Conservation (phyloP, 2,329 filamentous ascomycete genomes). For the Thermoascus crustaceus region DNA sequence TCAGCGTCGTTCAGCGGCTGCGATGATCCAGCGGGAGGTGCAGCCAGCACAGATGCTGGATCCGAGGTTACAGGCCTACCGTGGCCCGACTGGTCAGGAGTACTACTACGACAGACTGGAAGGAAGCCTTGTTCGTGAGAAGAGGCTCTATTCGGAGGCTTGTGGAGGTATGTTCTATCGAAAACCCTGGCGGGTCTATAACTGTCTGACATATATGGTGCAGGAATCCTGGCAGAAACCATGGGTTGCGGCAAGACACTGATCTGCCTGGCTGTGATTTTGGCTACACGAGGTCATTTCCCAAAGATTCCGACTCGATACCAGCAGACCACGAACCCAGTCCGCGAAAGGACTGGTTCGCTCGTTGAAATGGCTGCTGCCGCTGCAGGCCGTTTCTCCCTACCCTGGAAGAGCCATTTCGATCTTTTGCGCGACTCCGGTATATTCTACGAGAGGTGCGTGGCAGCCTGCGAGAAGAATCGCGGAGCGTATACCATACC, state of each 20-base stretch:
- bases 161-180: conserved; percentile 52
- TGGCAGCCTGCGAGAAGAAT: conserved; percentile 50
- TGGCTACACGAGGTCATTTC: conserved; percentile 64
- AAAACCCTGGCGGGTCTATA: background rate
- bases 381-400: conserved; percentile 54
- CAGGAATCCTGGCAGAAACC: conserved; percentile 39
- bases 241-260: conserved; percentile 71
- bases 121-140: conserved; percentile 55
- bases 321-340: conserved; percentile 34
- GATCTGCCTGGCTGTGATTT: conserved; percentile 69
- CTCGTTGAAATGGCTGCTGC: conserved; percentile 70
- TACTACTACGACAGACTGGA: conserved; percentile 67
- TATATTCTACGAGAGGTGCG: conserved; percentile 47
- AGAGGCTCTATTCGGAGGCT: conserved; percentile 63
- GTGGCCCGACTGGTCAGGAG: conserved; percentile 50
- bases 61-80: conserved; percentile 57
- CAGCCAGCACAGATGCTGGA: conserved; percentile 59
- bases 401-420: conserved; percentile 64
- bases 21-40: conserved; percentile 76
- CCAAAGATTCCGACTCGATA: conserved; percentile 58
- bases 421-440: conserved; percentile 42
- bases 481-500: conserved; percentile 53
- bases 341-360: conserved; percentile 48
- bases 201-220: conserved; percentile 3
- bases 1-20: conserved; percentile 68